phyloP scores from a whole-genome alignment of 2,329 filamentous ascomycete genomes.

The Penicillium sp. region DNA sequence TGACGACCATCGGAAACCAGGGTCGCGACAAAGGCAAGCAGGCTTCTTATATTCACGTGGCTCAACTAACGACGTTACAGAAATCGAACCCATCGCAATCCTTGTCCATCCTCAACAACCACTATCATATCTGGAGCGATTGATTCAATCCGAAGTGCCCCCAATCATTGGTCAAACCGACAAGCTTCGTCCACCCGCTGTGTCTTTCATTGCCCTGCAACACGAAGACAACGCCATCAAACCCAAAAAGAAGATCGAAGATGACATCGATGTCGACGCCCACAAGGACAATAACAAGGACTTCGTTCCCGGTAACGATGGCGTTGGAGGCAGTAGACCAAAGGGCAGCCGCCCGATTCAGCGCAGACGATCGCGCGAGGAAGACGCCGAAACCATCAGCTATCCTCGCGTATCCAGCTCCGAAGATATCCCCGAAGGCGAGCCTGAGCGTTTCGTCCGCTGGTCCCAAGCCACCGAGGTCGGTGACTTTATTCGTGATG shows the following conservation, averaged over 20 bases:
- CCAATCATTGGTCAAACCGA: constrained; percentile 63
- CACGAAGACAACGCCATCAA: constrained; percentile 61
- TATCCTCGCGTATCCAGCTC: constrained; percentile 58
- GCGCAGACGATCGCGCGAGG: constrained; percentile 55
- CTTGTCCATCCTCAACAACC: constrained; percentile 89
- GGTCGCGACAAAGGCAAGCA: constrained; percentile 56
- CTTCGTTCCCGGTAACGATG: constrained; percentile 7
- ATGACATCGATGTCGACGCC: constrained; percentile 47
- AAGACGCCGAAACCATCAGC: constrained; percentile 69
- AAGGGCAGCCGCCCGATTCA: constrained; percentile 30
- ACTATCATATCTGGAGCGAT: constrained; percentile 81
- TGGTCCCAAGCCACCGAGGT: constrained; percentile 90
- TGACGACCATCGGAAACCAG: constrained; percentile 64
- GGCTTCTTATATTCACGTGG: not conserved
- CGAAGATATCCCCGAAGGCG: constrained; percentile 14
- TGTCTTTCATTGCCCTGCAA: constrained; percentile 81
- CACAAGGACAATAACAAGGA: constrained; percentile 4
- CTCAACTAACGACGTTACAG: constrained; percentile 28
- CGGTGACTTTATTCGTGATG: constrained; percentile 91
- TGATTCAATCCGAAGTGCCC: constrained; percentile 86
- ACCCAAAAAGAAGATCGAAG: constrained; percentile 40
- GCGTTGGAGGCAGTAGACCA: constrained; percentile 5
- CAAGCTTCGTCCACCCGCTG: constrained; percentile 68
- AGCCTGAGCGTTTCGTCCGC: constrained; percentile 67
- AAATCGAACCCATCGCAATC: constrained; percentile 81